Conservation (phyloP, 108 stramenopile genomes). For the Cylindrotheca closterium region DNA sequence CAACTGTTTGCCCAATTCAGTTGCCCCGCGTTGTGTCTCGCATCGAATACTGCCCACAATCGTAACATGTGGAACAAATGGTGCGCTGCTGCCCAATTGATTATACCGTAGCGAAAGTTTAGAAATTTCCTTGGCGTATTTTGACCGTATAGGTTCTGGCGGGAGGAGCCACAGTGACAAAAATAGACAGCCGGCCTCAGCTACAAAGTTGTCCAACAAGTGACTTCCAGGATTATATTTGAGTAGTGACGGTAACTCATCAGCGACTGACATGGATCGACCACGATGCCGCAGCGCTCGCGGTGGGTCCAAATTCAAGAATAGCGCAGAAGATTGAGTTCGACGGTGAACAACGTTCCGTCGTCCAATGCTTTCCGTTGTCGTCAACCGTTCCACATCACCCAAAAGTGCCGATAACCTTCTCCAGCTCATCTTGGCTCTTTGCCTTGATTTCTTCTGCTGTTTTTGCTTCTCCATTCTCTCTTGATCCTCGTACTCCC, state of each 20-base stretch:
- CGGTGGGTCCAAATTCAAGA: constrained; percentile 1
- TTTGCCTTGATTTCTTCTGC: background rate
- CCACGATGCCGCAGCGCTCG: background rate
- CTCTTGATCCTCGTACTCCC: too few relatives aligned
- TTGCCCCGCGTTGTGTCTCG: background rate
- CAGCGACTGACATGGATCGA: constrained; percentile 1
- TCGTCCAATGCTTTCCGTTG: constrained; percentile 2
- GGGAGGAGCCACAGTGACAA: constrained; percentile 4
- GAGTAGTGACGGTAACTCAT: background rate
- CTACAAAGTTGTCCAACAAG: background rate
- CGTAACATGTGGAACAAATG: constrained; percentile 7
- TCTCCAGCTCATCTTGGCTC: background rate
- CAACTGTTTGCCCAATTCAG: constrained; percentile 2
- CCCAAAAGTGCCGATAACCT: background rate
- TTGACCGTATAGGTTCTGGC: background rate
- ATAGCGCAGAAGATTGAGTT: background rate
- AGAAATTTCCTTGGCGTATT: constrained; percentile 7
- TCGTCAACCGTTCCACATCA: background rate
- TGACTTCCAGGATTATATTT: constrained; percentile 7
- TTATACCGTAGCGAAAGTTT: background rate
- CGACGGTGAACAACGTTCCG: constrained; percentile 8
- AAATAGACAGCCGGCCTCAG: background rate
- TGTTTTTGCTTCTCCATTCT: too few relatives aligned
- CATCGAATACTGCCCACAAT: constrained; percentile 7
- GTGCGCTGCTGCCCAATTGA: constrained; percentile 2